Percentiles rank a stretch among this genome's conserved stretches.
These are phyloP conservation scores for Allantophomopsis cytisporea DNA, from an alignment of 2,329 filamentous ascomycete genomes.

Conservation along the genomic window DNA sequence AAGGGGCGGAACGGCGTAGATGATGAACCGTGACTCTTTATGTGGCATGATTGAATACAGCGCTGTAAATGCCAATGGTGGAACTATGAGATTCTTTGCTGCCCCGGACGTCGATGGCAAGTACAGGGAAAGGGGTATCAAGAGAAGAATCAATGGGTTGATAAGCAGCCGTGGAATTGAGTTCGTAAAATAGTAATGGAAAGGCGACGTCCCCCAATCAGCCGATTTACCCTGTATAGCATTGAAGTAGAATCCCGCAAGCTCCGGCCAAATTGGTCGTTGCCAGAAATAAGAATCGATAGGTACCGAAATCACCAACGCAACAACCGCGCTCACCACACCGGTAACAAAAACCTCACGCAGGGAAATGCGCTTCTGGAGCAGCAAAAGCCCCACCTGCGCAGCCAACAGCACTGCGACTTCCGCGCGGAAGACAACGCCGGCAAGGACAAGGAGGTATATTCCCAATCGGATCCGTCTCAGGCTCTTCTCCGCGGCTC, in stretches of 20 bases:
- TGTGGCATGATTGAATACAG: slow-evolving; percentile 85
- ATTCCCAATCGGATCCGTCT: slow-evolving; percentile 42
- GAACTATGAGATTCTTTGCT: slow-evolving; percentile 40
- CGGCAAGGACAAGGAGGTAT: slow-evolving; percentile 64
- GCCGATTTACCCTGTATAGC: slow-evolving; percentile 71
- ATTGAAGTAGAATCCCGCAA: slow-evolving; percentile 83
- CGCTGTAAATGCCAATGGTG: slow-evolving; percentile 57
- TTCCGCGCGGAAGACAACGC: slow-evolving; percentile 81
- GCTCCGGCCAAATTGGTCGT: slow-evolving; percentile 75
- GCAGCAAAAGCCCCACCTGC: slow-evolving; percentile 50
- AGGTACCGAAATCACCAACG: slow-evolving; percentile 55
- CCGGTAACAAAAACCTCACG: slow-evolving; percentile 53
- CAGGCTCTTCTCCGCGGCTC: slow-evolving; percentile 1
- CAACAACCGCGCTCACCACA: slow-evolving; percentile 46
- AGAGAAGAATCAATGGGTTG: slow-evolving; percentile 56
- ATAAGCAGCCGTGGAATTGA: slow-evolving; percentile 72
- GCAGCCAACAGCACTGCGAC: slow-evolving; percentile 67
- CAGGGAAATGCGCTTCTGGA: slow-evolving; percentile 35
- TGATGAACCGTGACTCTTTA: slow-evolving; percentile 92
- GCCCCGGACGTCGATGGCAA: slow-evolving; percentile 29
- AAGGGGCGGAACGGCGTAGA: slow-evolving; percentile 72
- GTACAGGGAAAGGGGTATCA: slow-evolving; percentile 37
- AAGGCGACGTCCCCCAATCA: slow-evolving; percentile 78
- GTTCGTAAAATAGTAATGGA: slow-evolving; percentile 74
- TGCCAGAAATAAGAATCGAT: slow-evolving; percentile 96